Percentiles rank a stretch among this genome's conserved stretches.
Evolutionary conservation across 495 filamentous ascomycete genomes (phyloP).

Genomic region (Hypoxylon intermedium): DNA sequence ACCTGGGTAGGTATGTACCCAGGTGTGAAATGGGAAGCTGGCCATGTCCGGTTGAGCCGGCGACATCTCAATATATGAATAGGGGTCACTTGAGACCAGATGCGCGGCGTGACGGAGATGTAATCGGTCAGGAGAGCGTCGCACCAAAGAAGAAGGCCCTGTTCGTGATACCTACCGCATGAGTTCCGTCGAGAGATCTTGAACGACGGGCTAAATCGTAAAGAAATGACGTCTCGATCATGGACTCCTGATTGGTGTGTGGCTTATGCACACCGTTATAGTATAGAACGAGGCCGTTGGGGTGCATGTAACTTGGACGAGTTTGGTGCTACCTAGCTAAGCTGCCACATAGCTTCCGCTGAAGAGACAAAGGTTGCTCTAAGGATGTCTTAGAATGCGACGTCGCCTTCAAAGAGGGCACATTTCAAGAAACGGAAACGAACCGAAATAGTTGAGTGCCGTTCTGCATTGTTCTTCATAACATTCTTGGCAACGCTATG

Average conservation of each 20-base stretch:
- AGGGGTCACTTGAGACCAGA: constrained; percentile 24
- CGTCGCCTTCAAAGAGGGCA: constrained; percentile 9
- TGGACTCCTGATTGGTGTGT: constrained; percentile 28
- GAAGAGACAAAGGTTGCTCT: constrained; percentile 5
- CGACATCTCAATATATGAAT: constrained; percentile 14
- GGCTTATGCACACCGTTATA: constrained; percentile 25
- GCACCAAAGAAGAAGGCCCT: constrained; percentile 30
- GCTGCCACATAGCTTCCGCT: constrained; percentile 1
- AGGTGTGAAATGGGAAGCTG: constrained; percentile 29
- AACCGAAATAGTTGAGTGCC: neutral
- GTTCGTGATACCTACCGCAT: constrained; percentile 30
- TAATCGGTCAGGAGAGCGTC: constrained; percentile 33
- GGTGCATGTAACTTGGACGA: constrained; percentile 13
- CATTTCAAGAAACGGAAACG: constrained; percentile 18
- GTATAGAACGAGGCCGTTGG: constrained; percentile 21
- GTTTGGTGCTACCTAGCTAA: constrained; percentile 3
- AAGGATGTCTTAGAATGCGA: constrained; percentile 9
- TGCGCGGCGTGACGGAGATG: constrained; percentile 16
- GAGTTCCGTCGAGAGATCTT: constrained; percentile 32
- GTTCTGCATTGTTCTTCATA: constrained; percentile 1
- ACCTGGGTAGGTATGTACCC: no score
- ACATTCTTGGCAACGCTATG: constrained; percentile 10
- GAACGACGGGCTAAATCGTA: constrained; percentile 24
- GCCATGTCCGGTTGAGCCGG: constrained; percentile 40
- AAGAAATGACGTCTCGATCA: constrained; percentile 26